Evolutionary conservation across 148 eudicot genomes (phyloP), one percentile per base, ranked within the genome.

Genomic region (Hydrangea macrophylla): DNA sequence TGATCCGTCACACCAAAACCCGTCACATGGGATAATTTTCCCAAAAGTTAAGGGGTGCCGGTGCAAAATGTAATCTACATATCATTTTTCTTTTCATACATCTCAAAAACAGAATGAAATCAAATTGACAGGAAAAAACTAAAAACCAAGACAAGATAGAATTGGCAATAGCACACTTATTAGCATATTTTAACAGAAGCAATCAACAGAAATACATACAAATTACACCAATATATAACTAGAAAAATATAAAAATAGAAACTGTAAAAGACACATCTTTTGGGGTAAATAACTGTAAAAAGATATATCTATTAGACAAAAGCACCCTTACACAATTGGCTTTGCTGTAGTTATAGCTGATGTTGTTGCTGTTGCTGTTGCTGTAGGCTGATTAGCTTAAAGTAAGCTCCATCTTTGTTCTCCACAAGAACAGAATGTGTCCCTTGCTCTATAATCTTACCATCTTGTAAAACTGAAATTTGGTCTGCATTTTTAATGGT

Each of bases 391-490:
- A 90, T 82, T 35, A 90, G 67, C 81, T 85, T 90, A 58, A 64
- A 90, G 70, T 90, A 90, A 0, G 96, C 78, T 7, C 96, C 96
- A 42, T 79, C 75, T 60, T 25, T 78, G 54, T 84, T 75, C 75
- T 88, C 89, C 17, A 84, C 76, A 35, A 90, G 90, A 64, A 63
- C 54, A 1, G 85, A 74, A 76, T 87, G 96, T n/a, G 87, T 86
- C 72, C 99, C 99, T 70, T 89, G 91, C 81, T 95, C 96, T 44
- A 91, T 69, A 13, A 95, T 85, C 79, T 80, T 91, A 60, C 99
- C 96, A 15, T 89, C 88, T 64, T 95, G 96, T 59, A 95, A 64
- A 37, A 95, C 99, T 3, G 99, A 89, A 73, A 95, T 95, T 11
- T 80, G 85, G 62, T 91, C 93, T 2, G 97, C 93, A n/a, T 87